phyloP scores from a whole-genome alignment of 2,329 filamentous ascomycete species.

The Ambrosiella beaveri region DNA sequence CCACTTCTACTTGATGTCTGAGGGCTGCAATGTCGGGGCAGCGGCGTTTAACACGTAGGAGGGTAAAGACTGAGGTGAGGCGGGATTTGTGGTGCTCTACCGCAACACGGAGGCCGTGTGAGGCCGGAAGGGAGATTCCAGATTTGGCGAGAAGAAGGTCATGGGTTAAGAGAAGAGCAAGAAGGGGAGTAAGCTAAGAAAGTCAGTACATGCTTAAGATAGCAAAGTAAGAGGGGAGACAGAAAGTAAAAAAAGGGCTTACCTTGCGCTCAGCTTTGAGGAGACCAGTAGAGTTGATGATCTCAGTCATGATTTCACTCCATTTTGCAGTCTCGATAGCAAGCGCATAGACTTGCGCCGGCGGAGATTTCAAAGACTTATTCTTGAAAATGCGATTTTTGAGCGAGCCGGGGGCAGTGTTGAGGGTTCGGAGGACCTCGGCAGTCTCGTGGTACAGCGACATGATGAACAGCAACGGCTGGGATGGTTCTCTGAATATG shows the following conservation, averaged over 20 bases:
- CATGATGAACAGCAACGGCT: slow-evolving; percentile 34
- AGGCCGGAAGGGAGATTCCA: slow-evolving; percentile 64
- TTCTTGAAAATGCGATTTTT: slow-evolving; percentile 71
- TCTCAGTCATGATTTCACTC: slow-evolving; percentile 69
- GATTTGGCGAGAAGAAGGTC: slow-evolving; percentile 68
- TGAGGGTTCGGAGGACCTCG: slow-evolving; percentile 41
- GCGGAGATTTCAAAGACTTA: slow-evolving; percentile 57
- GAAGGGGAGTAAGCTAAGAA: slow-evolving; percentile 54
- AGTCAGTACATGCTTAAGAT: too few species aligned
- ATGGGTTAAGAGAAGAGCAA: slow-evolving; percentile 70
- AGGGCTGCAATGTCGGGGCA: slow-evolving; percentile 52
- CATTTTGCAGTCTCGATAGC: slow-evolving; percentile 81
- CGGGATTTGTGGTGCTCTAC: slow-evolving; percentile 70
- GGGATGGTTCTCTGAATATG: not conserved
- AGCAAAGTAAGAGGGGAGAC: slow-evolving; percentile 16
- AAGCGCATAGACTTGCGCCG: slow-evolving; percentile 72
- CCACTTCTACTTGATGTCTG: slow-evolving; percentile 35
- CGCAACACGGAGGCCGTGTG: slow-evolving; percentile 58
- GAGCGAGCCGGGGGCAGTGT: slow-evolving; percentile 60
- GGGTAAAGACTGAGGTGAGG: slow-evolving; percentile 65
- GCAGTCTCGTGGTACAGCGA: slow-evolving; percentile 91
- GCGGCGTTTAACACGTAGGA: slow-evolving; percentile 55
- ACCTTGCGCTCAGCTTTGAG: slow-evolving; percentile 75
- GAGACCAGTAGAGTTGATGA: slow-evolving; percentile 67
- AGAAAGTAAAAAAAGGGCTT: slow-evolving; percentile 15